Base-by-base conservation (phyloP, 495 filamentous ascomycete species). In the Hyphodiscus hymeniophilus region DNA sequence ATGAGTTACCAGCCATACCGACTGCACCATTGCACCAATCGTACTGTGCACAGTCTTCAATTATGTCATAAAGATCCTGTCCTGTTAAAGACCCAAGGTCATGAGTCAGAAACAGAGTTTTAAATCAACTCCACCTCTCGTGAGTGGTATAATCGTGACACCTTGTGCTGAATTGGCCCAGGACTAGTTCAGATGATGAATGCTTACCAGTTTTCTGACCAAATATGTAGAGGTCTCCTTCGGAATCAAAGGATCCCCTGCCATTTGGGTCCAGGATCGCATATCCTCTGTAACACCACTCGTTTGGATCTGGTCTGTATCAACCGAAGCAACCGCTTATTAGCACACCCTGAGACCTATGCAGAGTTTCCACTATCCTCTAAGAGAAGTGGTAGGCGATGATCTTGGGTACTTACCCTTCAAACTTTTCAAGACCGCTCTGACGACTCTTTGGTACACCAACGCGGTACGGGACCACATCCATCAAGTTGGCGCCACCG, bases 191-290 rank as follows among this genome's bases (percentile, higher is more conserved):
- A n/a, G n/a, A n/a, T n/a, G n/a, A n/a, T n/a, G n/a, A n/a, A n/a
- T n/a, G n/a, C n/a, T n/a, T n/a, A n/a, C n/a, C n/a, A n/a, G n/a
- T n/a, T n/a, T n/a, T n/a, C n/a, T n/a, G n/a, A n/a, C n/a, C n/a
- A n/a, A n/a, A n/a, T n/a, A n/a, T n/a, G n/a, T n/a, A n/a, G n/a
- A 66, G 62, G 4, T 45, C n/a, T 0, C 68, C 69, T 20, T 70
- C 66, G 2, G 55, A 61, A 41, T 66, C 36, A 7, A 54, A 57
- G 0, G 65, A 43, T 0, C 70, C 70, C 3, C 70, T 59, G 12
- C 59, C 47, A 54, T 73, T 68, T 11, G 32, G 55, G 28, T 63
- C 66, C 40, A 72, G 48, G 26, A 72, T 58, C 0, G 69, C 70
- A 55, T 71, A 72, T 1, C 69, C 70, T 5, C 52, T 49, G 0